Percentiles rank a stretch among this genome's conserved stretches.
These are phyloP conservation scores for Austroboletus eburneus DNA, from an alignment of 768 basidiomycete genomes.

Conservation along the genomic window DNA sequence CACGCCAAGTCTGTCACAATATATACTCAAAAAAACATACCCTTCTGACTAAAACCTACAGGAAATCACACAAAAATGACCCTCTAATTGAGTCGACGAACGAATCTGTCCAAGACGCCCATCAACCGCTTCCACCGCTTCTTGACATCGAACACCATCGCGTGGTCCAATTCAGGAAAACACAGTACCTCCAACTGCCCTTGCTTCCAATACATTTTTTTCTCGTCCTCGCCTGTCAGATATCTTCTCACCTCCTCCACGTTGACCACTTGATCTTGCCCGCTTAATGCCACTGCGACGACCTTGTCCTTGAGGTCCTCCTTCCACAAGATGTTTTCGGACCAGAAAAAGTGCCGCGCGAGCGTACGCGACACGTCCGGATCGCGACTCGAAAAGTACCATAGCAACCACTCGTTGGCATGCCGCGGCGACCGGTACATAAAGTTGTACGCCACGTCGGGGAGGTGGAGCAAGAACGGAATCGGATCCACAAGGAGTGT, in stretches of 20 bases:
- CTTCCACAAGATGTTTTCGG: constrained; percentile 55
- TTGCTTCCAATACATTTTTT: constrained; percentile 24
- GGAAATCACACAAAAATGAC: too few species aligned
- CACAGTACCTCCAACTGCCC: constrained; percentile 38
- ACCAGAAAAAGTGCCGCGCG: constrained; percentile 62
- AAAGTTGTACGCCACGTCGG: constrained; percentile 62
- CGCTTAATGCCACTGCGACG: constrained; percentile 36
- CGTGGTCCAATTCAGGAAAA: constrained; percentile 37
- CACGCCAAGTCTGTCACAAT: too few species aligned
- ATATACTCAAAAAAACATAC: too few species aligned
- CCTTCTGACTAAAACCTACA: too few species aligned
- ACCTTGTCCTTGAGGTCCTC: constrained; percentile 42
- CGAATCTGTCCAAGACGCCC: constrained; percentile 30
- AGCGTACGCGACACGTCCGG: constrained; percentile 58
- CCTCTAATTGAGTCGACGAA: constrained; percentile 6
- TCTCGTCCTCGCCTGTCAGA: constrained; percentile 32
- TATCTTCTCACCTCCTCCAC: constrained; percentile 36
- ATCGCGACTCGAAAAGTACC: constrained; percentile 65
- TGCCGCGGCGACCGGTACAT: constrained; percentile 51
- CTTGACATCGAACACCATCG: constrained; percentile 32
- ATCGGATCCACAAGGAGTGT: constrained; percentile 60
- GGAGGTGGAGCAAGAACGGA: constrained; percentile 58
- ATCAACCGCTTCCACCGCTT: constrained; percentile 28
- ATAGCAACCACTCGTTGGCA: constrained; percentile 61
- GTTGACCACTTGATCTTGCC: constrained; percentile 42